Evolutionary conservation across 768 basidiomycete species (phyloP).

Genomic region (Pulveroboletus ravenelii): DNA sequence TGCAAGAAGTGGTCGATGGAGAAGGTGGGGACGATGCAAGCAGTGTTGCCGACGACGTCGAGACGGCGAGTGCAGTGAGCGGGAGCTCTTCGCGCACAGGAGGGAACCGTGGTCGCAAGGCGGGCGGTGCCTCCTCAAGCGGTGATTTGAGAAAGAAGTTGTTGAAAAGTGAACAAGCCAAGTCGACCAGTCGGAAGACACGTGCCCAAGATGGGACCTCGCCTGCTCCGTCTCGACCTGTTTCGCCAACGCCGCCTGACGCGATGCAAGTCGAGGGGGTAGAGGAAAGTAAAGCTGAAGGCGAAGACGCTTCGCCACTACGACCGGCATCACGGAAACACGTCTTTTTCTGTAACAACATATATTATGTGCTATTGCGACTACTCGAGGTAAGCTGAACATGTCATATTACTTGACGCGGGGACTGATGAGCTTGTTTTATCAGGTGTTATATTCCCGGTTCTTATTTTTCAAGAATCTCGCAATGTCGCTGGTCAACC

Average conservation of each 20-base stretch:
- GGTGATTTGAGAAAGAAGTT: constrained; percentile 76
- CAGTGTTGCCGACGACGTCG: constrained; percentile 35
- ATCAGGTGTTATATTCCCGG: constrained; percentile 77
- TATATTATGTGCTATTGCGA: constrained; percentile 81
- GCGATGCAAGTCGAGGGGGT: constrained; percentile 31
- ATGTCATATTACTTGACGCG: not conserved
- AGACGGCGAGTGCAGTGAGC: constrained; percentile 29
- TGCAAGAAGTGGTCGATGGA: constrained; percentile 57
- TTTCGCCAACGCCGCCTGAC: constrained; percentile 55
- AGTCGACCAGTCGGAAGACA: constrained; percentile 58
- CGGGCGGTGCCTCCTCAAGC: constrained; percentile 37
- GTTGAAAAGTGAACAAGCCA: constrained; percentile 79
- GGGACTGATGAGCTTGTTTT: not conserved
- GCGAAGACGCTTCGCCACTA: constrained; percentile 18
- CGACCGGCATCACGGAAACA: constrained; percentile 40
- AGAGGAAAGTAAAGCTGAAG: constrained; percentile 26
- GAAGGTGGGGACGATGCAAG: constrained; percentile 49
- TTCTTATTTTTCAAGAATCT: constrained; percentile 76
- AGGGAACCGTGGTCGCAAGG: constrained; percentile 40
- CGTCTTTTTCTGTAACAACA: constrained; percentile 85
- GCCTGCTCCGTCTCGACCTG: constrained; percentile 54
- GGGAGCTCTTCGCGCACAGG: constrained; percentile 27
- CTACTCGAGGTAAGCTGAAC: constrained; percentile 70
- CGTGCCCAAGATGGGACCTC: constrained; percentile 49
- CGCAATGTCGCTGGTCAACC: constrained; percentile 42